Evolutionary conservation across 2,329 filamentous ascomycete genomes (phyloP), one percentile per base, ranked within the genome.

Genomic region (Colletotrichum sp.): DNA sequence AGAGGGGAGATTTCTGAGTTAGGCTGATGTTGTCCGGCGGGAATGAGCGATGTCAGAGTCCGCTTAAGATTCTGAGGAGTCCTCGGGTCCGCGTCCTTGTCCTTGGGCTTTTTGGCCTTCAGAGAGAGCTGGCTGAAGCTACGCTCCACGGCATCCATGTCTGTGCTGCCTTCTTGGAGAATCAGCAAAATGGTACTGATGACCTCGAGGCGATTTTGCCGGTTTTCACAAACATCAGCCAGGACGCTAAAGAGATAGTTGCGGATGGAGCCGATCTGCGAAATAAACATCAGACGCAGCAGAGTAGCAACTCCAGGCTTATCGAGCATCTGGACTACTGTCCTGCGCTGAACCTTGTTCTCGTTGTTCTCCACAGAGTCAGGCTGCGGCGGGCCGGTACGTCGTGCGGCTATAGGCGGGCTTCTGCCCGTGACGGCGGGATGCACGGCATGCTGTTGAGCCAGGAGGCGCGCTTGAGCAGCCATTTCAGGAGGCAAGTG

Each of bases 211-310:
- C 97, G 92, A 80, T 97, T 99, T 80, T 98, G 95, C n/a, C 95
- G 93, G 81, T 99, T 99, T 83, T 98, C 94, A 80, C 95, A 98
- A 31, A 98, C 93, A 77, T 98, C 95, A 75, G 95, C 92, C 66
- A 99, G 92, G 67, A 99, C 94, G 69, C 93, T 93, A 81, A 97
- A 96, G 67, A 99, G 88, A 73, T 95, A 94, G 75, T 90, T 91
- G 77, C 95, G 94, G 63, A 97, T 93, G 75, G 94, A 97, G 27
- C 94, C 95, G 76, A 96, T 94, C 77, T 98, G 95, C 62, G 95
- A 94, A 78, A 98, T 95, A 82, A 99, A 99, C 96, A 99, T 98
- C 12, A 99, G 90, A n/a, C 97, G 94, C 57, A 99, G 89, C 38
- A 99, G 87, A n/a, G 97, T 98, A 31, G 97, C 97, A 77, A 99